These are phyloP conservation scores for Penicillium silybi DNA, from an alignment of 495 filamentous ascomycete species.

Conservation along the genomic window DNA sequence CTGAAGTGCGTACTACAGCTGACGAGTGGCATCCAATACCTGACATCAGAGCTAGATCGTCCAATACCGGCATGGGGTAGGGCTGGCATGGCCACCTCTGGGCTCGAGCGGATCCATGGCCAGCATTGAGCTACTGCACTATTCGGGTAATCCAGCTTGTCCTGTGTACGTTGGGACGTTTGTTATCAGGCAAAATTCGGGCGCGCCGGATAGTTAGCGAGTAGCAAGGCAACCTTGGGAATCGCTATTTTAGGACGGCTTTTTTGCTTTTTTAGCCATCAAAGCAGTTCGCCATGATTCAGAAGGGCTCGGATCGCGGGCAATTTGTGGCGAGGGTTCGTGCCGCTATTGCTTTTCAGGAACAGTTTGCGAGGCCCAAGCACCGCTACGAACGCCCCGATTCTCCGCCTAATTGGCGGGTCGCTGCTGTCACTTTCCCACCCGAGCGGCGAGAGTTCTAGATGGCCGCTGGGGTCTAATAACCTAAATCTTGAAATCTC, in stretches of 20 bases:
- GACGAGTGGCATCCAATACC: neutral
- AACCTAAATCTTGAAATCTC: neutral
- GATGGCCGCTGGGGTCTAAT: neutral
- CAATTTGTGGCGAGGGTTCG: neutral
- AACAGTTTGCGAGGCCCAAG: neutral
- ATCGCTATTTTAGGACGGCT: neutral
- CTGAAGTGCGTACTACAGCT: neutral
- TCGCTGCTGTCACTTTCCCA: neutral
- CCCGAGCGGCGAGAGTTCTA: neutral
- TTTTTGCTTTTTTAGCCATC: neutral
- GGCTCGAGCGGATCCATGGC: neutral
- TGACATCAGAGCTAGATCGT: neutral
- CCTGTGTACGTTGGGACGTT: neutral
- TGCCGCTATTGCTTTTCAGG: neutral
- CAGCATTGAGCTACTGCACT: neutral
- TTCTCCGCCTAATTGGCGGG: neutral
- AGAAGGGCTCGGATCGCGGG: neutral
- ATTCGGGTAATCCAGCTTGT: neutral
- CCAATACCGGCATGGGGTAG: neutral
- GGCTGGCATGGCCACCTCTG: neutral
- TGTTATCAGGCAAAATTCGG: neutral
- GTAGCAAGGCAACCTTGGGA: neutral
- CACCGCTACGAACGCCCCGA: neutral
- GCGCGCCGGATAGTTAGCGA: neutral
- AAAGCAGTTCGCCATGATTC: neutral